Base-by-base conservation (phyloP, 805 yeast genomes). In the Ascoidea asiatica region DNA sequence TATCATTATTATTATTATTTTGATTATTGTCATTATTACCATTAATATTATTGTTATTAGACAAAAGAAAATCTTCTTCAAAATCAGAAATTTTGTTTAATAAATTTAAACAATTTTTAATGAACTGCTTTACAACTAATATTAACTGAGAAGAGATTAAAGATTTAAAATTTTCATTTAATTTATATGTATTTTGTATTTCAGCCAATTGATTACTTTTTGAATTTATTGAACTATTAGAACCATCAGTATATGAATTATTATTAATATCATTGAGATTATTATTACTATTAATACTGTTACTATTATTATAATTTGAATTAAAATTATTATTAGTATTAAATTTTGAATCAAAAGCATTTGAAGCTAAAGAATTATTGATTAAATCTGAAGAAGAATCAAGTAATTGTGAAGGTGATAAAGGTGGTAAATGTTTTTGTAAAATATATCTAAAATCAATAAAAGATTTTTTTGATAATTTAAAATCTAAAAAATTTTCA, bases 51-150 rank as follows among this genome's bases (percentile, higher is more conserved):
- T 56, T 52, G 29, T 57, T 41, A 42, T 60, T 58, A 3, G 48
- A 44, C 8, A 52, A 47, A 11, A 52, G 58, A 17, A 50, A 51
- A 15, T 50, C 51, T 23, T 50, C 54, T 15, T 49, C 52, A 5
- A 44, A 42, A 45, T 50, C 50, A 37, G 51, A 50, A 17, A 50
- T 62, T 40, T 66, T 66, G 41, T 59, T 59, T 11, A 68, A 52
- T 19, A 65, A 47, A 42, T 63, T 66, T 5, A 70, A 65, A 39
- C 61, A 48, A 44, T 63, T 56, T 1, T 57, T 50, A 17, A 64
- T 50, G 29, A 66, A 48, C 1, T 54, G 49, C 11, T 52, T 56
- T 2, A 58, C 50, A 6, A 64, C 46, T 6, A 42, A 19, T 38
- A 55, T 57, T 39, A 62, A 46, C 13, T 50, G 45, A 2, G 44